Conservation (phyloP, 163 green algal genomes). For the Chlorella variabilis region DNA sequence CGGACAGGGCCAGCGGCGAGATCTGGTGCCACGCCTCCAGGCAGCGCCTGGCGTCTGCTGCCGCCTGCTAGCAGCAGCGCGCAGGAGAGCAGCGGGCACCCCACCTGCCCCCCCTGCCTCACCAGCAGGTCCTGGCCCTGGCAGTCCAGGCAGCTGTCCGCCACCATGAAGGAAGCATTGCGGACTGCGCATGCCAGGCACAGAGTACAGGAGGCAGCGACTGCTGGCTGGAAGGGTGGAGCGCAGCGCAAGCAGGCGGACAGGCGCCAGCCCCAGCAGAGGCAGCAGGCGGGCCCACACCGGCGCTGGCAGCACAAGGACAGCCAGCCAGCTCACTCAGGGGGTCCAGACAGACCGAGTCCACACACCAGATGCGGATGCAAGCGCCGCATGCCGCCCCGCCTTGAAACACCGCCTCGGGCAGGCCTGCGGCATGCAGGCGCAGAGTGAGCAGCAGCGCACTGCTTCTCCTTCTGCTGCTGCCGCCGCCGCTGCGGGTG, state of each 20-base stretch:
- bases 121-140: constrained; percentile 24
- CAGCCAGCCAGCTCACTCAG: constrained; percentile 11
- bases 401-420: constrained; percentile 10
- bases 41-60: no score
- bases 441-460: not conserved
- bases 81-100: not conserved
- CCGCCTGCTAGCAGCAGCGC: not conserved
- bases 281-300: not conserved
- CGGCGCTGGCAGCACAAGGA: not conserved
- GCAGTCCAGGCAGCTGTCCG: constrained; percentile 45
- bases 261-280: not conserved
- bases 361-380: constrained; percentile 42
- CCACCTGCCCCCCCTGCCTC: not conserved
- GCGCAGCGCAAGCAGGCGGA: not conserved
- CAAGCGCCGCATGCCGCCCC: constrained; percentile 45
- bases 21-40: no score
- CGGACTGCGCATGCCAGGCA: not conserved
- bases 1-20: no score
- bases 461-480: no score
- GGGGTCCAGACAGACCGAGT: constrained; percentile 35
- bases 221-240: not conserved
- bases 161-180: constrained; percentile 44
- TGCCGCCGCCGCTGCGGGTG: no score
- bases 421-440: constrained; percentile 28
- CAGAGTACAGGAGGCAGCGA: not conserved